Percentiles rank a stretch among this genome's conserved stretches.
Evolutionary conservation across 2,329 filamentous ascomycete species (phyloP).

Genomic region (Sporothrix pseudoabietina): DNA sequence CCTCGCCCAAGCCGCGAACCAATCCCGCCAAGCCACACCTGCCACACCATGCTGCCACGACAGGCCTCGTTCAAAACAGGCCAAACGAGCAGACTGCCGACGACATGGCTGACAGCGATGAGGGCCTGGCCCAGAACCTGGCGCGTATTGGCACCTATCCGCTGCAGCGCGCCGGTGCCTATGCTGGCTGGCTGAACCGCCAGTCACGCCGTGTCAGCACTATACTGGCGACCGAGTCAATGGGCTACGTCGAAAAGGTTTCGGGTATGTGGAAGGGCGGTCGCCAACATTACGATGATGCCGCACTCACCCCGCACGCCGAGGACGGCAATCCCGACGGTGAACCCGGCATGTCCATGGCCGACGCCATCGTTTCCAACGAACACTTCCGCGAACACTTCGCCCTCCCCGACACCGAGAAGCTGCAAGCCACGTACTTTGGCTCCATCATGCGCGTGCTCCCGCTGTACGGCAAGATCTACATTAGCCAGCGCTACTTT

Average conservation of each 20-base stretch:
- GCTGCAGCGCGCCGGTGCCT: constrained; percentile 76
- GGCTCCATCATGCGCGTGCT: constrained; percentile 88
- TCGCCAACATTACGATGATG: constrained; percentile 80
- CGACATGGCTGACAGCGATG: constrained; percentile 40
- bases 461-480: constrained; percentile 94
- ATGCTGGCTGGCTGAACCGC: constrained; percentile 80
- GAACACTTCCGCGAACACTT: constrained; percentile 90
- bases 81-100: neutral
- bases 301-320: constrained; percentile 49
- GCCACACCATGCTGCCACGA: constrained; percentile 45
- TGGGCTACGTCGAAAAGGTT: constrained; percentile 95
- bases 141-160: constrained; percentile 71
- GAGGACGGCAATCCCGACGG: constrained; percentile 57
- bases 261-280: constrained; percentile 96
- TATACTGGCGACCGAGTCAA: constrained; percentile 83
- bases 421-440: constrained; percentile 85
- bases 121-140: constrained; percentile 52
- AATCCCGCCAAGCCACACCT: neutral
- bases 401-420: constrained; percentile 80
- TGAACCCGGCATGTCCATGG: constrained; percentile 48
- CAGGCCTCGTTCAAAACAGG: constrained; percentile 41
- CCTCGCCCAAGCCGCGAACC: neutral
- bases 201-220: constrained; percentile 80
- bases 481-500: constrained; percentile 82
- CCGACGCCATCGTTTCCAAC: constrained; percentile 68